Conservation (phyloP, 2,329 filamentous ascomycete species). For the Talaromyces islandicus region DNA sequence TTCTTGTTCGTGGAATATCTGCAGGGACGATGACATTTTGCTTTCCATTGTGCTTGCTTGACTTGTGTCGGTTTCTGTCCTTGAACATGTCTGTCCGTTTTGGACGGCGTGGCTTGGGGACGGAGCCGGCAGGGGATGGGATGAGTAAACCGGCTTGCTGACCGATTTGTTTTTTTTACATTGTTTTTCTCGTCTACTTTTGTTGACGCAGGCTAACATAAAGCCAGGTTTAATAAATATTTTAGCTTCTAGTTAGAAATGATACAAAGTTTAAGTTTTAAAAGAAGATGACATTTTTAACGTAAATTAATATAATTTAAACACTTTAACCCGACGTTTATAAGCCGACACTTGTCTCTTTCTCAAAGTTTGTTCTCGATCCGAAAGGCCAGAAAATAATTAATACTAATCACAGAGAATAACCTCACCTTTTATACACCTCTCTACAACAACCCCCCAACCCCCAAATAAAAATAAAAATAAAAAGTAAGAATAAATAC, state of each 20-base stretch:
- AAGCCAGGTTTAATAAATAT: background rate
- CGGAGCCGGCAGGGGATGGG: constrained; percentile 34
- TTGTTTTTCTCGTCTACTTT: background rate
- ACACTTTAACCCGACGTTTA: background rate
- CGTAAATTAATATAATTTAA: background rate
- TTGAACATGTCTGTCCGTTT: constrained; percentile 27
- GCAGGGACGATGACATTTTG: background rate
- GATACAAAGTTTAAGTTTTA: background rate
- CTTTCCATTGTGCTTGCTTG: constrained; percentile 22
- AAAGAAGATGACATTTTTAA: background rate
- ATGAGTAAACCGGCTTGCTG: constrained; percentile 40
- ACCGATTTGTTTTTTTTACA: constrained; percentile 9
- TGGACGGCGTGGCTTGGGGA: constrained; percentile 24
- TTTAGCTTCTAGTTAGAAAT: background rate
- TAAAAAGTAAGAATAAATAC: too few species aligned
- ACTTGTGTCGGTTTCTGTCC: constrained; percentile 27
- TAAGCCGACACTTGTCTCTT: background rate
- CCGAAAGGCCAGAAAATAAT: background rate
- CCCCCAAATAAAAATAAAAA: too few species aligned
- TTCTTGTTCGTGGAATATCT: constrained; percentile 19
- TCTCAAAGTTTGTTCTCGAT: background rate
- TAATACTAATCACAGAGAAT: background rate
- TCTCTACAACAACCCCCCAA: too few species aligned
- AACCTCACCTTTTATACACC: background rate
- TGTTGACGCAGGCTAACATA: background rate